Conservation (phyloP, 805 yeast species). For the Kazachstania taianensis region DNA sequence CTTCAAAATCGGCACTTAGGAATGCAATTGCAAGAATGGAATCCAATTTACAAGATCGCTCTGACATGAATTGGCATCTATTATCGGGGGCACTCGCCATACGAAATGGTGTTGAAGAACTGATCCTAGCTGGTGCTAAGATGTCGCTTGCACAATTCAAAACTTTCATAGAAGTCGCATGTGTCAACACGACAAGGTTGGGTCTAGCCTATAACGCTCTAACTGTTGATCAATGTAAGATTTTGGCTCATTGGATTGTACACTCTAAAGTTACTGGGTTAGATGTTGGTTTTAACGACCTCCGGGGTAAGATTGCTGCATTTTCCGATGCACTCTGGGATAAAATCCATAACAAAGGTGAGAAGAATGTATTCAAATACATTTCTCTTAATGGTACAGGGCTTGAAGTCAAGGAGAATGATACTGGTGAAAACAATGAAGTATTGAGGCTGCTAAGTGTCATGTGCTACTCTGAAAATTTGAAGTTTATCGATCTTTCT, state of each 20-base stretch:
- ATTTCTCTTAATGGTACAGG: conserved; percentile 62
- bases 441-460: conserved; percentile 34
- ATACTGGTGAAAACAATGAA: conserved; percentile 28
- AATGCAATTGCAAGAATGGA: conserved; percentile 30
- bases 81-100: conserved; percentile 65
- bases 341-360: conserved; percentile 17
- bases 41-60: conserved; percentile 35
- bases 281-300: conserved; percentile 77
- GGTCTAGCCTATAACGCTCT: conserved; percentile 78
- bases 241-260: conserved; percentile 51
- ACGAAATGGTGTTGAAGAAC: conserved; percentile 71
- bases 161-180: conserved; percentile 53
- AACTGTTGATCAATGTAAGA: conserved; percentile 43
- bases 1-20: conserved; percentile 27
- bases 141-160: conserved; percentile 45
- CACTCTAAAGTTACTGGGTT: conserved; percentile 47
- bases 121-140: conserved; percentile 74
- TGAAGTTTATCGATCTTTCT: conserved; percentile 69
- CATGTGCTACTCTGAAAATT: conserved; percentile 43
- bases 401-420: conserved; percentile 37
- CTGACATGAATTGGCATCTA: conserved; percentile 76
- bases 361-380: conserved; percentile 32
- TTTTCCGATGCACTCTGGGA: conserved; percentile 21
- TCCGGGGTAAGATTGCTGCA: conserved; percentile 29
- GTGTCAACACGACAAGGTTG: conserved; percentile 45